Base-by-base conservation (phyloP, 495 filamentous ascomycete species). In the Paragyromitra xinjiangensis region DNA sequence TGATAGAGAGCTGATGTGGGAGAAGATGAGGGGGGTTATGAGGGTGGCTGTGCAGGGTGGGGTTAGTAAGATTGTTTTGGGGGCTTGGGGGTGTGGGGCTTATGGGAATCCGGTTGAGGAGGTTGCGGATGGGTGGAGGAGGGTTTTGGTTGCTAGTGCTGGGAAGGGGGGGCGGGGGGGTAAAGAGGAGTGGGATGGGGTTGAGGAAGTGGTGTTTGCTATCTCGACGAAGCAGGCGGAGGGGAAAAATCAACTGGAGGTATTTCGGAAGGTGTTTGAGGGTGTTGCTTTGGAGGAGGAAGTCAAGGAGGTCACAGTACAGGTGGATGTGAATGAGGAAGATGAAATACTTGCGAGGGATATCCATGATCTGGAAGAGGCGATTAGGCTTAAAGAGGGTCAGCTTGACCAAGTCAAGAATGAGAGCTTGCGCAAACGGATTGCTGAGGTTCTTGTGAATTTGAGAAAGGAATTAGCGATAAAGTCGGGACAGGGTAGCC, bases 21-120 rank as follows among this genome's bases (percentile, higher is more conserved):
- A 83, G 14, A 92, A 91, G 81, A 90, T 92, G 84, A 83, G 87
- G 37, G 71, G 86, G n/a, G 86, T 89, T 12, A 84, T 93, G 65
- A 86, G 89, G 9, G 83, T 90, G 26, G 86, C 90, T 64, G 86
- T 82, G 11, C 64, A 83, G 22, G 87, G 88, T 44, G 85, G 84
- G 1, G 86, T 89, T 74, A 81, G 82, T 12, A 84, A 83, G 77
- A 79, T 93, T 11, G 87, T 93, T 26, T 84, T 94, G 1, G 90
- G 91, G 0, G 90, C 91, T 0, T 84, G 92, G 82, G 91, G 91
- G 1, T 92, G 91, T 80, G 91, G 91, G 5, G 90, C 86, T 0
- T 92, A 91, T 81, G 83, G 81, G 0, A 92, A 93, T 78, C 92
- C 92, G 8, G 84, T 85, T 1, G 82, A 84, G 22, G 89, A 89